These are phyloP conservation scores for Coemansia sp. DNA, from an alignment of 192 early-diverging fungal genomes.

Conservation along the genomic window DNA sequence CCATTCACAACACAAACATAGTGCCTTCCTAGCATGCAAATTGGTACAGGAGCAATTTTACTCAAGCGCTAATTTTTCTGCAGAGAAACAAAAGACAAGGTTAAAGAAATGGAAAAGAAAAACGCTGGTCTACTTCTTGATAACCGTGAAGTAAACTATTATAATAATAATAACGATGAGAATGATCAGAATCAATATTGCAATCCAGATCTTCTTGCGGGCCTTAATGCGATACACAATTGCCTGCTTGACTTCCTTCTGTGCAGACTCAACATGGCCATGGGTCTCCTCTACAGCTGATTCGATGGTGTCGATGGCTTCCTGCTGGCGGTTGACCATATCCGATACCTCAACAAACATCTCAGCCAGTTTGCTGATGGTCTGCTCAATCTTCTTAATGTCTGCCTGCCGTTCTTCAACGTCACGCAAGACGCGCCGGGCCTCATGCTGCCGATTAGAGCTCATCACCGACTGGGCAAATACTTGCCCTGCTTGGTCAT, in stretches of 20 bases:
- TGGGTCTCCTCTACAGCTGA: conserved; percentile 44
- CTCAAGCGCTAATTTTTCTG: too few species aligned
- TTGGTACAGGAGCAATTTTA: too few species aligned
- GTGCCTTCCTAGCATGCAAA: too few species aligned
- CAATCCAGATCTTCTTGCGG: conserved; percentile 56
- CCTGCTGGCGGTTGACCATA: conserved; percentile 57
- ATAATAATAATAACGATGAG: conserved; percentile 56
- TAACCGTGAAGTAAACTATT: conserved; percentile 53
- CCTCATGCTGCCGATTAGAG: conserved; percentile 32
- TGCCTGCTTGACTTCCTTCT: conserved; percentile 49
- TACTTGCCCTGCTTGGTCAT: conserved; percentile 51
- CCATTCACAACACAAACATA: too few species aligned
- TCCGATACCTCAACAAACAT: conserved; percentile 52
- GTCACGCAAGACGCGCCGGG: conserved; percentile 47
- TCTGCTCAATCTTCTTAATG: conserved; percentile 52
- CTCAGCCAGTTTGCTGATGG: conserved; percentile 40
- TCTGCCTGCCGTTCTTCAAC: conserved; percentile 54
- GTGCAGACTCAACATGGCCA: conserved; percentile 33
- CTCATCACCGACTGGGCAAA: conserved; percentile 52
- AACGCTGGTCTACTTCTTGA: conserved; percentile 36
- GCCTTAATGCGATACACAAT: conserved; percentile 50
- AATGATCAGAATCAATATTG: conserved; percentile 35
- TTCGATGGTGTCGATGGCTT: conserved; percentile 53
- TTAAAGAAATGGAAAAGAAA: background rate
- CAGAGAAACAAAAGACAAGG: background rate